Evolutionary conservation across 2,329 filamentous ascomycete species (phyloP), one percentile per base, ranked within the genome.

Genomic region (Lasiodiplodia sp.): DNA sequence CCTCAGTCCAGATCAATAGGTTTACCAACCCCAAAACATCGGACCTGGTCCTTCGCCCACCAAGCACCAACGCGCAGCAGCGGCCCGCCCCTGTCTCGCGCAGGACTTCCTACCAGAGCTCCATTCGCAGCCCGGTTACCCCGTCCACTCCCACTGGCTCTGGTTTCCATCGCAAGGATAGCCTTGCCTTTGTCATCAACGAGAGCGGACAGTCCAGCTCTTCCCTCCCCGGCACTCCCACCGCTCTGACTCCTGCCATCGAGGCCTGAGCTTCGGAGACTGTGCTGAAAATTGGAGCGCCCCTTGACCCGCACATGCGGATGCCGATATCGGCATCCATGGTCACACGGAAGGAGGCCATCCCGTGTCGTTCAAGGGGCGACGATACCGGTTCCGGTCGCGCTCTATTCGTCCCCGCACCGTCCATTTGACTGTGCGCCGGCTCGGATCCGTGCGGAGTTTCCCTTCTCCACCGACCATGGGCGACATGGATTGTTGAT

Each of bases 131-230:
- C 23, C 55, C 55, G 16, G 21, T 23, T 12, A 52, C 47, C 4
- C 44, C 66, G 3, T 62, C 66, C 21, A 52, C 66, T 52, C 66
- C 66, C 8, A 62, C 28, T 23, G 44, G 40, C 28, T 47, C 65
- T n/a, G 52, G 38, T 16, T 67, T 58, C 38, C 66, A 68, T n/a
- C 40, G 66, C n/a, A 68, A 56, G 63, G 52, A 60, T 34, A 68
- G 66, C 66, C 66, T 68, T 16, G 56, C 66, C 53, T 68, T 68
- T 14, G 47, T 68, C 56, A 68, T 68, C 44, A 68, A 68, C 56
- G 66, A 68, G 44, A 60, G 66, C 34, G 56, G 56, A 23, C 66
- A 47, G 28, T 53, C 66, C 16, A 51, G 65, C 53, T 51, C 65
- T 16, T 67, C 65, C 31, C 53, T 68, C 14, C 66, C 66, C 3